Percentiles rank a stretch among this genome's conserved stretches.
These are phyloP conservation scores for Zasmidium cellare DNA, from an alignment of 2,329 filamentous ascomycete species.

Conservation along the genomic window DNA sequence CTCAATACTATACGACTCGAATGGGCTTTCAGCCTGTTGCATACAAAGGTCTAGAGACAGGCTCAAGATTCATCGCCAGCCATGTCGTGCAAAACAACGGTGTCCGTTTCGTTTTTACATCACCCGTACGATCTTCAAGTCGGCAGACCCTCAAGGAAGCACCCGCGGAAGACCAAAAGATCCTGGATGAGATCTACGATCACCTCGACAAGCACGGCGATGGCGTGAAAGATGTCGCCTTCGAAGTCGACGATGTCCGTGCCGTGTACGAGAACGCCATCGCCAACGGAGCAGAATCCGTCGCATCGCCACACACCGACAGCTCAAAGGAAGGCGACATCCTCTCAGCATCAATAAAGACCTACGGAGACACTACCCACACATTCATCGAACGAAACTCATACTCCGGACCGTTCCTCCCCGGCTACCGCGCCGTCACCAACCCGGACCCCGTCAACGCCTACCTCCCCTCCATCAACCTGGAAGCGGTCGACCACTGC, in stretches of 20 bases:
- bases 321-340: conserved; percentile 62
- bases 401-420: conserved; percentile 78
- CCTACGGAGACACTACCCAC: conserved; percentile 94
- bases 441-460: conserved; percentile 46
- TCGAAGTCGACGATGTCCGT: conserved; percentile 87
- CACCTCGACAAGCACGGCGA: conserved; percentile 89
- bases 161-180: conserved; percentile 58
- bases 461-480: conserved; percentile 63
- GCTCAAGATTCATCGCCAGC: conserved; percentile 75
- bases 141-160: conserved; percentile 24
- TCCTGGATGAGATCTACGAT: conserved; percentile 73
- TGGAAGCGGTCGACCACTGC: conserved; percentile 88
- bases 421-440: conserved; percentile 68
- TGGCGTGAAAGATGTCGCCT: conserved; percentile 91
- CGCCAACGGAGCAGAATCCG: conserved; percentile 59
- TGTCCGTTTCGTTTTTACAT: conserved; percentile 81
- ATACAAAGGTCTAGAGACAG: conserved; percentile 86
- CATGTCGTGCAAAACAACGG: conserved; percentile 78
- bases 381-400: conserved; percentile 74
- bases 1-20: conserved; percentile 80
- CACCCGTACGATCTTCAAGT: conserved; percentile 63
- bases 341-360: conserved; percentile 78
- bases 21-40: conserved; percentile 84
- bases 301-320: conserved; percentile 60
- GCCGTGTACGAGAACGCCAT: conserved; percentile 77